Evolutionary conservation across 768 basidiomycete species (phyloP).

Genomic region (Xerocomellus dryophilus): DNA sequence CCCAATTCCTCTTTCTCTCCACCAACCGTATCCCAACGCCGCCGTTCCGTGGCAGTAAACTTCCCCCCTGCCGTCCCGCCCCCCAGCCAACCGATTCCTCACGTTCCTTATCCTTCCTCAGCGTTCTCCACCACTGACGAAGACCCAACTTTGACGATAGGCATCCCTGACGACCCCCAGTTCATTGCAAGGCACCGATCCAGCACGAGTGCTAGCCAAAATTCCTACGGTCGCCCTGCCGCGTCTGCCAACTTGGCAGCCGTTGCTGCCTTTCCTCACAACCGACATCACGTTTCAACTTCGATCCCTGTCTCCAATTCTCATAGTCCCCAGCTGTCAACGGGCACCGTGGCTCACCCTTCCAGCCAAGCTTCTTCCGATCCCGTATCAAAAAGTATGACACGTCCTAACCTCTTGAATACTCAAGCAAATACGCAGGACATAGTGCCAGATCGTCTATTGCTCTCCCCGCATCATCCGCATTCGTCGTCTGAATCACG

Average conservation of each 20-base stretch:
- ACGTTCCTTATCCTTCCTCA: conserved; percentile 44
- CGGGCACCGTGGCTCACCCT: conserved; percentile 29
- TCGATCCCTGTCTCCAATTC: conserved; percentile 23
- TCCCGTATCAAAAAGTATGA: conserved; percentile 53
- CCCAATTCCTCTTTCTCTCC: conserved; percentile 32
- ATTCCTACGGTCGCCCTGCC: conserved; percentile 32
- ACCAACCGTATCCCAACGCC: conserved; percentile 42
- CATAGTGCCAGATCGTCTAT: conserved; percentile 40
- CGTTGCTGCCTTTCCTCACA: conserved; percentile 60
- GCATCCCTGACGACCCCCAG: conserved; percentile 30
- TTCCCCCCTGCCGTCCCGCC: conserved; percentile 68
- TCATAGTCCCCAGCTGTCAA: conserved; percentile 28
- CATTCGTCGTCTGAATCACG: conserved; percentile 45
- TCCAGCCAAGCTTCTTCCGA: conserved; percentile 51
- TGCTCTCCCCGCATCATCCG: conserved; percentile 44
- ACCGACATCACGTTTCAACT: conserved; percentile 37
- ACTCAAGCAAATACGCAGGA: conserved; percentile 35
- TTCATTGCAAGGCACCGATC: conserved; percentile 34
- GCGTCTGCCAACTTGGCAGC: conserved; percentile 53
- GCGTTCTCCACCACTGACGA: conserved; percentile 15
- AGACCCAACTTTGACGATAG: conserved; percentile 19
- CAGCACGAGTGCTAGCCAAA: conserved; percentile 35
- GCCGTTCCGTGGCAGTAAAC: conserved; percentile 67
- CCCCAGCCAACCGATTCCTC: conserved; percentile 72
- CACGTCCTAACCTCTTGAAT: conserved; percentile 30